Percentiles rank a stretch among this genome's conserved stretches.
phyloP scores from a whole-genome alignment of 1,139 yeast species.

The Zygosaccharomyces sapae region DNA sequence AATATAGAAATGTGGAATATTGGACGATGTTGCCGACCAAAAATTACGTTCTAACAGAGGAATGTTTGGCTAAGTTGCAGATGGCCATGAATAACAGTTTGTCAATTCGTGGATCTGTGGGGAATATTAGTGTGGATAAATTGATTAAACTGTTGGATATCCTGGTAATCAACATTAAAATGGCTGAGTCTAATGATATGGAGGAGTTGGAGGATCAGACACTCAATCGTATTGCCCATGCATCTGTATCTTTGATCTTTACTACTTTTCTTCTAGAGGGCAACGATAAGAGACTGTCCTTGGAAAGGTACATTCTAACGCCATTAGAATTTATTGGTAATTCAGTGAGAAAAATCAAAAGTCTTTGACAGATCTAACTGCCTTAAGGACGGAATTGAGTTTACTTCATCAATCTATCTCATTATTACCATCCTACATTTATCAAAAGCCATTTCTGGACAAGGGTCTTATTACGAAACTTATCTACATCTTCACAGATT shows the following conservation, averaged over 20 bases:
- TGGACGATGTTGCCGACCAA: conserved; percentile 20
- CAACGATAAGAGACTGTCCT: conserved; percentile 42
- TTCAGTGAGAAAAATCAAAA: conserved; percentile 40
- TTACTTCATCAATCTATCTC: conserved; percentile 18
- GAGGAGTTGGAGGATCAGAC: conserved; percentile 7
- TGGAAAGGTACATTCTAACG: conserved; percentile 44
- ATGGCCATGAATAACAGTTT: conserved; percentile 23
- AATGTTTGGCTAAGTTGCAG: conserved; percentile 19
- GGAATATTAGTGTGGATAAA: conserved; percentile 11
- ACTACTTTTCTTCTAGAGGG: conserved; percentile 41
- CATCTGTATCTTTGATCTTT: conserved; percentile 43
- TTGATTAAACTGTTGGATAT: conserved; percentile 21
- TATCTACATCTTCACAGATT: conserved; percentile 29
- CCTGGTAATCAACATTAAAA: conserved; percentile 23
- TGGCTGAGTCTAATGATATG: conserved; percentile 7
- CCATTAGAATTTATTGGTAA: conserved; percentile 42
- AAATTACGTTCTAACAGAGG: conserved; percentile 15
- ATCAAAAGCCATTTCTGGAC: conserved; percentile 28
- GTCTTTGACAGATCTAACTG: conserved; percentile 13
- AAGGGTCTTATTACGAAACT: conserved; percentile 30
- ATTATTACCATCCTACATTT: conserved; percentile 26
- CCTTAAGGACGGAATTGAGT: conserved; percentile 10
- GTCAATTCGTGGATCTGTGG: conserved; percentile 15
- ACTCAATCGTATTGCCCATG: conserved; percentile 33
- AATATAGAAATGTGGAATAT: conserved; percentile 17